These are phyloP conservation scores for Tremellales sp. DNA, from an alignment of 1,284 basidiomycete genomes.

Conservation along the genomic window DNA sequence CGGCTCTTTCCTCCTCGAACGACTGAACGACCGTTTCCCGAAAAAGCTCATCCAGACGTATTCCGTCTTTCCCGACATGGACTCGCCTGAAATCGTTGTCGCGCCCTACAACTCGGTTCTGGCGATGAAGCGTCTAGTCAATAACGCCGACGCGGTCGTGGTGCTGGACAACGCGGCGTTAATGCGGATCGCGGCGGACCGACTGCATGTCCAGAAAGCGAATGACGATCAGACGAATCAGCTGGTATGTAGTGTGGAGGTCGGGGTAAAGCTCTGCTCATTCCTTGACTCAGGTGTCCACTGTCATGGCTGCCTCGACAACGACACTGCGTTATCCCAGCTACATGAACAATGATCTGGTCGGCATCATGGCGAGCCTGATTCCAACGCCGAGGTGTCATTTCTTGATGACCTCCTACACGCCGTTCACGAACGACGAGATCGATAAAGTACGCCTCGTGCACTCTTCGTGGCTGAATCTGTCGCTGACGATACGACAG, in stretches of 20 bases:
- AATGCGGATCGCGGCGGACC: constrained; percentile 83
- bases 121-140: constrained; percentile 90
- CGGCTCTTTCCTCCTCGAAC: constrained; percentile 93
- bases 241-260: constrained; percentile 56
- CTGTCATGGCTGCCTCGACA: constrained; percentile 95
- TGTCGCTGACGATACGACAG: constrained; percentile 47
- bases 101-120: constrained; percentile 96
- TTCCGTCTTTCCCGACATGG: constrained; percentile 98
- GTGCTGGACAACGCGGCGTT: constrained; percentile 96
- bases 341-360: constrained; percentile 99
- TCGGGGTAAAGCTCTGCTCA: not conserved
- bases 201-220: constrained; percentile 84
- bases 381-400: constrained; percentile 99
- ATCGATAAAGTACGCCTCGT: constrained; percentile 70
- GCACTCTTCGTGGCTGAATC: not conserved
- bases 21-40: constrained; percentile 95
- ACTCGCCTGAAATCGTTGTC: constrained; percentile 89
- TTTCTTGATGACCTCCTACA: constrained; percentile 99
- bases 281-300: constrained; percentile 64
- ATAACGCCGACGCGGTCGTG: constrained; percentile 95
- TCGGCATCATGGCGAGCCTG: constrained; percentile 93
- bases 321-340: constrained; percentile 96
- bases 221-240: constrained; percentile 95
- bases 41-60: constrained; percentile 99
- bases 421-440: constrained; percentile 94